Evolutionary conservation across 306 rosid species (phyloP), one percentile per base, ranked within the genome.

Genomic region (Urtica urens): DNA sequence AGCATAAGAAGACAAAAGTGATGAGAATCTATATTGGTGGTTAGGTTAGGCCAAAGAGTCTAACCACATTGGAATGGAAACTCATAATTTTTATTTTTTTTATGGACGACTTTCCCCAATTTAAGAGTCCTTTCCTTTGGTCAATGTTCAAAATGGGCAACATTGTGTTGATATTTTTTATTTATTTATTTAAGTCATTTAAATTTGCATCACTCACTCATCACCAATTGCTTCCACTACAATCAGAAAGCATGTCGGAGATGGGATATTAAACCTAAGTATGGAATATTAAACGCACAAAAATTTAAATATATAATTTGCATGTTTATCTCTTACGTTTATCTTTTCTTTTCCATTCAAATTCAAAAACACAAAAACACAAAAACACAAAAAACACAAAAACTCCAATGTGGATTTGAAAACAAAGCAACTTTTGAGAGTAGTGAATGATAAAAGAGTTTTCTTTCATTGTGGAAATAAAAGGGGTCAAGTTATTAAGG

Each of bases 61-160:
- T 51, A 26, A 51, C 44, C 57, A 20, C 43, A 34, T 33, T 51
- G 29, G 27, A 33, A 51, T 18, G n/a, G n/a, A n/a, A n/a, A n/a
- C n/a, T n/a, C n/a, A 51, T 3, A 31, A 33, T 1, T 3, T 7
- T 7, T n/a, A n/a, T n/a, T 17, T 12, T 20, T 24, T 5, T 19
- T 21, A 12, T 2, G 19, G 10, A 12, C 6, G 6, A 6, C 7
- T 31, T 2, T n/a, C 11, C 20, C 44, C 20, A 10, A 20, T 9
- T 51, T 51, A 28, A 51, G 5, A 34, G 57, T 21, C 35, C 43
- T 33, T 51, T 51, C 43, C 27, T 12, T 16, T 21, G 57, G 57
- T 51, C 57, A 51, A 51, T 12, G 22, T 51, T 51, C 57, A 51
- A 51, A 33, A 34, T 22, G 57, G 57, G 57, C 57, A 51, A 51